phyloP scores from a whole-genome alignment of 257 asterid species.

The Cruciata laevipes region DNA sequence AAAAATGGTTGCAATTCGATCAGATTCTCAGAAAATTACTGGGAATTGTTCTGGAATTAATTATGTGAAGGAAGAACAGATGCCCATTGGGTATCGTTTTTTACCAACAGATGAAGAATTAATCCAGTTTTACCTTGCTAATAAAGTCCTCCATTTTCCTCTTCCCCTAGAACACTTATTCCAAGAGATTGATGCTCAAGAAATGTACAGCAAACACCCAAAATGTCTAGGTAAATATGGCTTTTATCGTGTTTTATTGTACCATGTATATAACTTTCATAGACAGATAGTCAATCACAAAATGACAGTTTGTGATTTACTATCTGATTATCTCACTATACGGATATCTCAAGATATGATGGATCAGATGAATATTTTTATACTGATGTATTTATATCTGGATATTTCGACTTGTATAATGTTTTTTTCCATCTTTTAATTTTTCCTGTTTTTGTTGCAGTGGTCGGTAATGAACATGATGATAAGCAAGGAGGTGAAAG shows the following conservation, averaged over 20 bases:
- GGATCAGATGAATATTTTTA: too few relatives aligned
- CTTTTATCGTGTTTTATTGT: too few relatives aligned
- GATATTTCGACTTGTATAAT: too few relatives aligned
- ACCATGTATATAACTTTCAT: too few relatives aligned
- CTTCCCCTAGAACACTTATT: slow-evolving; percentile 7
- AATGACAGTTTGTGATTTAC: too few relatives aligned
- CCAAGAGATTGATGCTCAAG: slow-evolving; percentile 14
- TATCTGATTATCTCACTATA: too few relatives aligned
- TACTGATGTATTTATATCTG: too few relatives aligned
- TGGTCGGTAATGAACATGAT: background rate
- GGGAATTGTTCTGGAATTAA: background rate
- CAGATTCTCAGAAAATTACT: too few relatives aligned
- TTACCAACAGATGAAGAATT: slow-evolving; percentile 27
- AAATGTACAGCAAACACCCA: slow-evolving; percentile 16
- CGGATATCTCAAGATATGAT: too few relatives aligned
- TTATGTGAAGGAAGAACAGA: background rate
- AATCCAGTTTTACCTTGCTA: slow-evolving; percentile 13
- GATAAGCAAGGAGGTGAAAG: background rate
- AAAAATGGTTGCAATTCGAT: background rate
- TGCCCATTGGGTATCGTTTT: slow-evolving; percentile 33
- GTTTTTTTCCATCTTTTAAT: too few relatives aligned
- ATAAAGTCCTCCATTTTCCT: slow-evolving; percentile 11
- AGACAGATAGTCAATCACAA: too few relatives aligned
- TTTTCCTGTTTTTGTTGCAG: background rate
- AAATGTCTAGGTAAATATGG: slow-evolving; percentile 18